Conservation (phyloP, 495 filamentous ascomycete species). For the Emericellopsis terricola region DNA sequence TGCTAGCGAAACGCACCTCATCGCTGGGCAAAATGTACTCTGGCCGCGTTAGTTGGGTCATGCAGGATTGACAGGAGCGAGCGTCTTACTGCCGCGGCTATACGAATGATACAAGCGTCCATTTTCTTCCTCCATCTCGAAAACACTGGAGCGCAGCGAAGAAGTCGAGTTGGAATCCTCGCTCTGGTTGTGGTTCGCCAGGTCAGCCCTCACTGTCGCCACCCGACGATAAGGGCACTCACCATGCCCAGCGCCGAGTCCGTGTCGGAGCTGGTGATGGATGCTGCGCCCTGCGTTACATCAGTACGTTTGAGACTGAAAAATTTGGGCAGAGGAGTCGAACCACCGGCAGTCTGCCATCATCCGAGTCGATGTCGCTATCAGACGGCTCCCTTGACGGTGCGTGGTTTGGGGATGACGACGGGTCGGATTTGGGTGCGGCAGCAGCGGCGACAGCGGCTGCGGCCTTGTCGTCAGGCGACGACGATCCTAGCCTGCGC, state of each 20-base stretch:
- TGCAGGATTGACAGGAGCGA: not conserved
- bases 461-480: too few species aligned
- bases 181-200: not conserved
- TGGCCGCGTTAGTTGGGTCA: not conserved
- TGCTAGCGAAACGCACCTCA: slow-evolving; percentile 3
- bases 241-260: slow-evolving; percentile 1
- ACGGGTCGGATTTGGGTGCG: too few species aligned
- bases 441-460: too few species aligned
- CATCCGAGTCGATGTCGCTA: not conserved
- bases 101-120: slow-evolving; percentile 25
- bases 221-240: not conserved
- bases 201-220: not conserved
- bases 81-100: slow-evolving; percentile 19
- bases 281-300: not conserved
- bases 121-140: slow-evolving; percentile 18
- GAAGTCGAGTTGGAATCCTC: too few species aligned
- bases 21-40: slow-evolving; percentile 13
- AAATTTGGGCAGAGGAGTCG: not conserved
- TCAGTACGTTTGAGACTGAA: not conserved
- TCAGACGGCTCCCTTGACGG: not conserved
- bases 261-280: not conserved
- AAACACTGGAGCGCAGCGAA: slow-evolving; percentile 17
- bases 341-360: not conserved
- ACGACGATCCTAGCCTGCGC: too few species aligned
- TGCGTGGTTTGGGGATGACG: not conserved